Conservation (phyloP, 75 land plant genomes). For the Pinus albicaulis region DNA sequence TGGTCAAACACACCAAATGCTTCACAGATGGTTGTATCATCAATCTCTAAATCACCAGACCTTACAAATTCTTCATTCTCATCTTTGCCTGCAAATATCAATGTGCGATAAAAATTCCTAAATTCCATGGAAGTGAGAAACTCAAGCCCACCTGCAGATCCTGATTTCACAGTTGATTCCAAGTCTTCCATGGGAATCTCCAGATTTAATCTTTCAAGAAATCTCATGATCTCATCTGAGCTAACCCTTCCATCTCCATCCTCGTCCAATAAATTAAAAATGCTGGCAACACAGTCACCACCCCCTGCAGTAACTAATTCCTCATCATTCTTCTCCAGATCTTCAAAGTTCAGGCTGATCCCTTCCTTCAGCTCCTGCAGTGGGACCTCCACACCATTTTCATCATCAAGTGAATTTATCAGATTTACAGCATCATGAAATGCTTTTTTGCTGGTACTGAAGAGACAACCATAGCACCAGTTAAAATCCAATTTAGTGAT, state of each 20-base stretch:
- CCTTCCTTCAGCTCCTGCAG: too few relatives aligned
- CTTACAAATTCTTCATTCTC: not conserved
- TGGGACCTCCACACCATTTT: too few relatives aligned
- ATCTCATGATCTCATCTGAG: not conserved
- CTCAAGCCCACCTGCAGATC: not conserved
- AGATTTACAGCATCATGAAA: too few relatives aligned
- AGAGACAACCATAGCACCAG: too few relatives aligned
- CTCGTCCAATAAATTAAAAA: not conserved
- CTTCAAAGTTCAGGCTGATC: too few relatives aligned
- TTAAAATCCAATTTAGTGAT: too few relatives aligned
- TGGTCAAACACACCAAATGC: conserved; percentile 57
- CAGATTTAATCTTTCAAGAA: not conserved
- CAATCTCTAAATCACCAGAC: too few relatives aligned
- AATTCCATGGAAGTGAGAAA: not conserved
- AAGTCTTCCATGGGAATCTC: not conserved
- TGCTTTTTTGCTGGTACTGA: too few relatives aligned
- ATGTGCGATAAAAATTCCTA: not conserved
- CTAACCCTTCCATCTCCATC: conserved; percentile 4
- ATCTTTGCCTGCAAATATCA: not conserved
- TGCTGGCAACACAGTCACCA: too few relatives aligned
- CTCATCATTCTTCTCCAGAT: too few relatives aligned
- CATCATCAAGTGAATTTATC: too few relatives aligned
- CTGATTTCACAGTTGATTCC: conserved; percentile 2
- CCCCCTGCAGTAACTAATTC: too few relatives aligned
- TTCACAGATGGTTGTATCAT: conserved; percentile 6